Evolutionary conservation across 768 basidiomycete species (phyloP), one percentile per base, ranked within the genome.

Genomic region (Calvatia gigantea): DNA sequence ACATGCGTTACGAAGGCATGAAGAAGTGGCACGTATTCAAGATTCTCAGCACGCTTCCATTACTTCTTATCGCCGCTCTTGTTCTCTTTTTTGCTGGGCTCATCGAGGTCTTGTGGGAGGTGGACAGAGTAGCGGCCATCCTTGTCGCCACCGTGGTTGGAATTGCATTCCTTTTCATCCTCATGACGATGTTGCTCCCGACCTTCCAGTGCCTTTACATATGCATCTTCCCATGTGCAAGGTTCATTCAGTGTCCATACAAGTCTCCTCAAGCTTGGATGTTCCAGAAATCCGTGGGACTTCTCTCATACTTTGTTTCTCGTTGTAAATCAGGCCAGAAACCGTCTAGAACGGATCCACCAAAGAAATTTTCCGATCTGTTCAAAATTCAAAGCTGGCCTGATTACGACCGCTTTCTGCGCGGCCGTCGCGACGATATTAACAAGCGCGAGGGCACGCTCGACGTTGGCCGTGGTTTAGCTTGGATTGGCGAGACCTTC

Each of bases 41-140:
- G 9, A 60, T 64, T 47, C 37, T 62, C n/a, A 28, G 42, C n/a
- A 37, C 12, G 8, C 41, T 54, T 1, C 60, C 60, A 0, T 5
- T 63, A 5, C 45, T 65, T 2, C 58, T 65, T 6, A 49, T 61
- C 23, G 15, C 43, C 4, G 47, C 58, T 5, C 58, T 65, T 8
- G 28, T 61, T 15, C 42, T 63, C 2, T 65, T 65, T 53, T 63
- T 63, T 28, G 56, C 38, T 3, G 64, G 64, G 3, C 11, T 65
- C 4, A 29, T 63, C 23, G 58, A 58, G 35, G 43, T 60, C 4
- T 47, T 65, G 2, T 61, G 60, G 56, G 23, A 45, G 21, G 39
- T 44, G 12, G 44, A 57, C 25, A 37, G 39, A 6, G 25, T 23
- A 27, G 57, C 61, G 17, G 60, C 62, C 2, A 25, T 58, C 17